Conservation (phyloP, 2,329 filamentous ascomycete species). For the Talaromyces funiculosus region DNA sequence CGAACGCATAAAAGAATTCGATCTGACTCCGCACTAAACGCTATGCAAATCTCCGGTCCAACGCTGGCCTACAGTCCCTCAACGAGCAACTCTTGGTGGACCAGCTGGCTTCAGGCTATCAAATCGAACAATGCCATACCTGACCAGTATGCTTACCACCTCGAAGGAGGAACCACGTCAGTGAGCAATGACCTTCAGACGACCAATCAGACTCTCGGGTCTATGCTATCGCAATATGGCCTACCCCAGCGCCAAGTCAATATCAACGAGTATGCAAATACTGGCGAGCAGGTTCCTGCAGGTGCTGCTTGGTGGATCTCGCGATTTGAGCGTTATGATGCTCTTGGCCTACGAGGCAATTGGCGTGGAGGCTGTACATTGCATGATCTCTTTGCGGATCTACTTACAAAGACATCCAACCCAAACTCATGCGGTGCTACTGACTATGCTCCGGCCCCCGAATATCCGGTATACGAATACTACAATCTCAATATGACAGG, state of each 20-base stretch:
- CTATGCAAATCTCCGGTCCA: constrained; percentile 37
- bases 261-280: constrained; percentile 46
- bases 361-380: constrained; percentile 37
- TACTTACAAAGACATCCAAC: constrained; percentile 29
- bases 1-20: constrained; percentile 36
- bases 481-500: constrained; percentile 42
- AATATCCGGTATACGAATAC: constrained; percentile 45
- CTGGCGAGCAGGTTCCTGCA: constrained; percentile 39
- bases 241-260: constrained; percentile 36
- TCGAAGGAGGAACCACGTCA: constrained; percentile 27
- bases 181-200: constrained; percentile 26
- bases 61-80: constrained; percentile 30
- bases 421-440: neutral
- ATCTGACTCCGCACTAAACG: constrained; percentile 20
- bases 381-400: constrained; percentile 41
- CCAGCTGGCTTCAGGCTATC: constrained; percentile 31
- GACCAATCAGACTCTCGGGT: constrained; percentile 22
- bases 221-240: constrained; percentile 23
- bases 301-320: constrained; percentile 43
- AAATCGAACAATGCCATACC: constrained; percentile 35
- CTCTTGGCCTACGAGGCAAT: constrained; percentile 40
- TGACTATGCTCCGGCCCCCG: constrained; percentile 36
- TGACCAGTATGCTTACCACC: constrained; percentile 43
- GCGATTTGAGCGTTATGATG: constrained; percentile 42
- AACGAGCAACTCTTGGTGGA: constrained; percentile 36